Base-by-base conservation (phyloP, 768 basidiomycete species). In the Gelatoporia subvermispora region DNA sequence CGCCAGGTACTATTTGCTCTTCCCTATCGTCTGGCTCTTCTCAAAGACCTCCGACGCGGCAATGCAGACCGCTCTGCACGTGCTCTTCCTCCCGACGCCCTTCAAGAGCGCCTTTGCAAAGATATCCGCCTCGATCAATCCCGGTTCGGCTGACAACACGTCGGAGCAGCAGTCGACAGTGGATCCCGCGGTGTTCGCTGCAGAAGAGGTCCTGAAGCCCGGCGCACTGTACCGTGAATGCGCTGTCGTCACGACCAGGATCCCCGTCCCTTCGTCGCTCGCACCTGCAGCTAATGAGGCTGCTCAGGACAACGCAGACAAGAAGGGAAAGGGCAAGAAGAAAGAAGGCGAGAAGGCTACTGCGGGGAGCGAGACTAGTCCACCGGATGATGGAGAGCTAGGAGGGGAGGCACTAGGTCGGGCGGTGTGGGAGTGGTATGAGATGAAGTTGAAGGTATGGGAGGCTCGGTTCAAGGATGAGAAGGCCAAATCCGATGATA, bases 161-260 rank as follows among this genome's bases (percentile, higher is more conserved):
- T 25, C 35, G 36, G 28, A 41, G 25, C 18, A 46, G 43, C 43
- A 47, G 48, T 31, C 35, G 20, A n/a, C 45, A 3, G 24, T 22
- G 34, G 16, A 24, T 11, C 38, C 47, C 20, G 25, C 20, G 10
- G 21, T 35, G 15, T 11, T 37, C 11, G 2, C 22, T 46, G 22
- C 16, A 36, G 11, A 56, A 56, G 18, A 90, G 58, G 76, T 87
- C 2, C 71, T 91, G 36, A 85, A 84, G 63, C 84, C 88, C 2
- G 88, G 88, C 0, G 83, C 85, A 9, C 63, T 90, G 35, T 91
- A 91, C 55, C 73, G 81, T 8, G 85, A 91, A 55, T 90, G 88
- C 55, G 79, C 84, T 0, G 78, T 85, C 4, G 81, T 85, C 9
- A 54, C 41, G 23, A 15, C 63, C 21, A 51, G 8, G 45, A 56